These are phyloP conservation scores for Colletotrichum graminicola DNA, from an alignment of 2,329 filamentous ascomycete genomes.

Conservation along the genomic window DNA sequence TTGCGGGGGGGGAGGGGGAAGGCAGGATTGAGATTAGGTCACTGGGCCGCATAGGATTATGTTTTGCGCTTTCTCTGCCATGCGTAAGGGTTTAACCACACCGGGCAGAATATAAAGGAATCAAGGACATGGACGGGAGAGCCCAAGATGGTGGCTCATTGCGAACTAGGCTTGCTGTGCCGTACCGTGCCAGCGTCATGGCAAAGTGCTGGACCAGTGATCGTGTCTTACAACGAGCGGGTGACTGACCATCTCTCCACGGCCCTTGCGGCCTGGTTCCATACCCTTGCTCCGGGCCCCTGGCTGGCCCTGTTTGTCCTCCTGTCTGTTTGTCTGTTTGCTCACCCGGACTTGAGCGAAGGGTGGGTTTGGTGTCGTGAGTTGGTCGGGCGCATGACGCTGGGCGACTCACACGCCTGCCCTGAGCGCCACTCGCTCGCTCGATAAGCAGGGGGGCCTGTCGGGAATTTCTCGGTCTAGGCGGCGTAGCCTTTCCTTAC, in stretches of 20 bases:
- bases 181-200: conserved; percentile 26
- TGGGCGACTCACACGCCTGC: conserved; percentile 25
- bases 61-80: conserved; percentile 1
- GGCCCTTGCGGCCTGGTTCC: conserved; percentile 10
- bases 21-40: background rate
- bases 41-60: background rate
- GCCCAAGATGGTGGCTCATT: too few species aligned
- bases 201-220: conserved; percentile 15
- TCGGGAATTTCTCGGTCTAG: conserved; percentile 5
- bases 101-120: background rate
- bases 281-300: background rate
- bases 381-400: conserved; percentile 14
- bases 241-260: conserved; percentile 12
- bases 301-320: background rate
- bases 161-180: too few species aligned
- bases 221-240: conserved; percentile 20
- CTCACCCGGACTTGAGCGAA: conserved; percentile 1
- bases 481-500: too few species aligned
- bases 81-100: background rate
- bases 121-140: conserved; percentile 4
- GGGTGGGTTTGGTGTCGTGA: background rate
- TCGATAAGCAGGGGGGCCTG: conserved; percentile 15
- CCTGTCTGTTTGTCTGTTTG: background rate
- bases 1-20: background rate
- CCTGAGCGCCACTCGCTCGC: conserved; percentile 32